A percentile compares a stretch with the other conserved stretches of the same genome.
These are phyloP conservation scores for Dorcoceras hygrometricum DNA, from an alignment of 257 asterid genomes.

Conservation along the genomic window DNA sequence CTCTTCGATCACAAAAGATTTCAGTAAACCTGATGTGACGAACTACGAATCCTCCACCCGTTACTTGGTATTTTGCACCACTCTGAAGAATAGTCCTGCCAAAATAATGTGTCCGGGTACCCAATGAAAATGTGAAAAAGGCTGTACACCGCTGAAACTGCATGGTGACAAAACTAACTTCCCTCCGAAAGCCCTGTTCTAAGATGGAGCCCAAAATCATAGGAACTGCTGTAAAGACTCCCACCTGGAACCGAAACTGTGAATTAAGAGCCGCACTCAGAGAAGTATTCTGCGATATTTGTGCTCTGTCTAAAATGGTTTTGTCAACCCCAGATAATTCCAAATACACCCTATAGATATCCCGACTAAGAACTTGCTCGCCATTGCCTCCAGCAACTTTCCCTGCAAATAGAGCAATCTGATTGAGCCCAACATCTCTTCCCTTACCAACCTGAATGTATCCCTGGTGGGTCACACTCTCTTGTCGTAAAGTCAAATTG, in stretches of 20 bases:
- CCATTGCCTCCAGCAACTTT: too few relatives aligned
- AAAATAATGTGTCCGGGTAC: slow-evolving; percentile 93
- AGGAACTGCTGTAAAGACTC: slow-evolving; percentile 87
- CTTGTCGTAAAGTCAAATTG: too few relatives aligned
- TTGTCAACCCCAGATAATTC: too few relatives aligned
- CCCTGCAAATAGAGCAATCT: too few relatives aligned
- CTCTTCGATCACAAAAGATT: too few relatives aligned
- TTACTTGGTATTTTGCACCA: slow-evolving; percentile 98
- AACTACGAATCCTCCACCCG: slow-evolving; percentile 96
- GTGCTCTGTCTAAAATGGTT: too few relatives aligned
- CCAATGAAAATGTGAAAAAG: slow-evolving; percentile 90
- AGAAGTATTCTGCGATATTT: slow-evolving; percentile 67
- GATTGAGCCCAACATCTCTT: too few relatives aligned
- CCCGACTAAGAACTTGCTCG: too few relatives aligned
- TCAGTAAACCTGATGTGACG: too few relatives aligned
- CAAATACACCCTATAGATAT: too few relatives aligned
- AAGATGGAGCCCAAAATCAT: slow-evolving; percentile 90
- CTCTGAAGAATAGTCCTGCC: slow-evolving; percentile 98
- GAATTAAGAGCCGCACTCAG: slow-evolving; percentile 85
- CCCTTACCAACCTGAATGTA: slow-evolving; percentile 99
- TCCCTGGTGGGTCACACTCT: too few relatives aligned
- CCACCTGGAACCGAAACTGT: slow-evolving; percentile 94
- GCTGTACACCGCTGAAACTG: slow-evolving; percentile 93
- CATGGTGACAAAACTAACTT: slow-evolving; percentile 93
- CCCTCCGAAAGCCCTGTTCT: slow-evolving; percentile 93